These are phyloP conservation scores for Peronospora farinosa DNA, from an alignment of 352 stramenopile species.

Conservation along the genomic window DNA sequence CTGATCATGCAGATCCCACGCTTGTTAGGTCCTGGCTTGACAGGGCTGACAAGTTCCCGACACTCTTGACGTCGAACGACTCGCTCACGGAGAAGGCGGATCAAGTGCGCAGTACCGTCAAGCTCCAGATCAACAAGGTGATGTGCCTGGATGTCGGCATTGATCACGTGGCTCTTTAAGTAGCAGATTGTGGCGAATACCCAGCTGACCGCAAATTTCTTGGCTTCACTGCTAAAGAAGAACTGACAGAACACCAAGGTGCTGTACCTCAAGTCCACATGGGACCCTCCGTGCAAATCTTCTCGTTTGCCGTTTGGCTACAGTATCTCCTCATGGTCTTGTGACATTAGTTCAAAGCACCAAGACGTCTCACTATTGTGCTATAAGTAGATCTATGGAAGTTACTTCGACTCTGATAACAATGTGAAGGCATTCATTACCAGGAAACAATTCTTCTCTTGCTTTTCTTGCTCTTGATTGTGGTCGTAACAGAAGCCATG, in stretches of 20 bases:
- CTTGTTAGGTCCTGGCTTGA: conserved; percentile 98
- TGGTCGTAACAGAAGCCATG: too few species aligned
- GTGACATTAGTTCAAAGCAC: background rate
- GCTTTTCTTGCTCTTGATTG: background rate
- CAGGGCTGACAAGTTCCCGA: conserved; percentile 98
- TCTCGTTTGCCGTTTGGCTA: conserved; percentile 92
- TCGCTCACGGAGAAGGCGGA: conserved; percentile 98
- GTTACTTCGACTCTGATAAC: conserved; percentile 36
- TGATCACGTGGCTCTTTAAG: conserved; percentile 92
- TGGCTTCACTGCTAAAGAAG: conserved; percentile 99
- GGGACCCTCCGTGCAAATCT: conserved; percentile 98
- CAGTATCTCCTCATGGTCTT: conserved; percentile 3
- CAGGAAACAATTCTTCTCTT: conserved; percentile 6
- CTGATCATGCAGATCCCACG: conserved; percentile 99
- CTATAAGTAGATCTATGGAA: conserved; percentile 18
- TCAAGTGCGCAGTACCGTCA: conserved; percentile 97
- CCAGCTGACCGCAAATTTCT: conserved; percentile 97
- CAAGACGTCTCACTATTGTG: too few species aligned
- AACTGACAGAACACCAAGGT: conserved; percentile 99
- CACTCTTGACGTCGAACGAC: conserved; percentile 87
- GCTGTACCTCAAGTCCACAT: conserved; percentile 99
- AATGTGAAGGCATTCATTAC: conserved; percentile 44
- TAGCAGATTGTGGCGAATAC: conserved; percentile 98
- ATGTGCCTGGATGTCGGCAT: conserved; percentile 99
- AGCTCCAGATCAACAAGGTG: conserved; percentile 99